These are phyloP conservation scores for Penicillium macrosclerotiorum DNA, from an alignment of 495 filamentous ascomycete genomes.

Conservation along the genomic window DNA sequence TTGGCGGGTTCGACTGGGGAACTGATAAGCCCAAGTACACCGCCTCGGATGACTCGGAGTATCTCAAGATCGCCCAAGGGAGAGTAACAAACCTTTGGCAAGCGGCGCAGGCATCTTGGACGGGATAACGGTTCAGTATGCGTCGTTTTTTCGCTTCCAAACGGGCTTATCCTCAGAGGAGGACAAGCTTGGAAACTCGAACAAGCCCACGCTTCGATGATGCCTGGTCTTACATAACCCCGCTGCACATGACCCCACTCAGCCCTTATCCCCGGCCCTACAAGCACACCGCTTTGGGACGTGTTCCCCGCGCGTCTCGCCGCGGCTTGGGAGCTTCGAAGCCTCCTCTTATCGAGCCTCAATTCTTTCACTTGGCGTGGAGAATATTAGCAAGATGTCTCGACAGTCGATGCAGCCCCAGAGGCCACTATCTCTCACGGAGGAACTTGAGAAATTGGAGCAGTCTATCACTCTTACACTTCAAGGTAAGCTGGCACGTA, in stretches of 20 bases:
- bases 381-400: slow-evolving; percentile 37
- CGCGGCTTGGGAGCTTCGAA: slow-evolving; percentile 2
- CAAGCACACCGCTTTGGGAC: slow-evolving; percentile 29
- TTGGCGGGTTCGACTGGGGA: slow-evolving; percentile 10
- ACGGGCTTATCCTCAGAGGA: slow-evolving; percentile 1
- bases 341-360: slow-evolving; percentile 10
- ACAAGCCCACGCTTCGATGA: slow-evolving; percentile 12
- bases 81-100: slow-evolving; percentile 46
- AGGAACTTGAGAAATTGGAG: slow-evolving; percentile 94
- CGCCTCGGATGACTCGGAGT: slow-evolving; percentile 20
- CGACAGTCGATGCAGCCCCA: slow-evolving; percentile 51
- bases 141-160: slow-evolving; percentile 3
- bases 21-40: slow-evolving; percentile 39
- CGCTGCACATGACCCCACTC: slow-evolving; percentile 33
- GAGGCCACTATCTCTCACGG: slow-evolving; percentile 76
- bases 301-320: slow-evolving; percentile 30
- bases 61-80: neutral
- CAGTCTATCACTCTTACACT: slow-evolving; percentile 95
- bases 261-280: slow-evolving; percentile 44
- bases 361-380: slow-evolving; percentile 2
- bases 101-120: slow-evolving; percentile 50
- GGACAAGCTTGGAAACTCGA: slow-evolving; percentile 5
- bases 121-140: neutral
- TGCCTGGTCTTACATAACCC: slow-evolving; percentile 21
- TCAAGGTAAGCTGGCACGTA: slow-evolving; percentile 60